Evolutionary conservation across 1,139 yeast species (phyloP), one percentile per base, ranked within the genome.

Genomic region (Geotrichum carabidarum): DNA sequence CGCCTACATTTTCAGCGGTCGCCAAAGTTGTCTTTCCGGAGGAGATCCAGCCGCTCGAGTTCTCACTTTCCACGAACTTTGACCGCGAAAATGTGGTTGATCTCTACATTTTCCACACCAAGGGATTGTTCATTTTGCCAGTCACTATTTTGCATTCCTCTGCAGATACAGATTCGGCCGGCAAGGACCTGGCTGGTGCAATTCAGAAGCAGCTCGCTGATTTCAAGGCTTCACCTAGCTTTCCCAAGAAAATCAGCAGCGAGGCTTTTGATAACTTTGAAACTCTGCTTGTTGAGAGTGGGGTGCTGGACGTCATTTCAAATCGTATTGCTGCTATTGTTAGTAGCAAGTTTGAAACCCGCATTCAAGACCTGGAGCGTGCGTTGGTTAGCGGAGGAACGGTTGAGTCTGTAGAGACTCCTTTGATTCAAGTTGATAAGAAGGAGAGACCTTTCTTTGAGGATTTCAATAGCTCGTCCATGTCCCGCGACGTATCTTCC

Each of bases 71-170:
- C 4, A 38, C 38, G 34, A 48, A 40, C 31, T 45, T 48, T 32
- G 18, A 30, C 8, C 44, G 22, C 5, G 27, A 37, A 12, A 31
- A 35, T 11, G 46, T 47, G 40, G 51, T 54, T 9, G 57, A 54
- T 44, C 49, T 54, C 8, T 54, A 49, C 42, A 47, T 47, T 30
- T 54, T 50, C 18, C 57, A 54, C 35, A 50, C 57, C 22, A 50
- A 47, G 15, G 57, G 57, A 14, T 15, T 54, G 36, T 46, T 54
- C 9, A 54, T 54, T 47, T 43, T 50, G 8, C 54, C 57, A 1
- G 51, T 54, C 14, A 41, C n/a, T 8, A 8, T 37, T n/a, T 8
- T 12, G 15, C 15, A 14, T 14, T 6, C 14, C n/a, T 17, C n/a
- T 37, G 2, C 6, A 14, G 31, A 14, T 6, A 31, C 31, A 2